Percentiles rank a stretch among this genome's conserved stretches.
Evolutionary conservation across 2,329 filamentous ascomycete genomes (phyloP).

Genomic region (Hypoxylon sp.): DNA sequence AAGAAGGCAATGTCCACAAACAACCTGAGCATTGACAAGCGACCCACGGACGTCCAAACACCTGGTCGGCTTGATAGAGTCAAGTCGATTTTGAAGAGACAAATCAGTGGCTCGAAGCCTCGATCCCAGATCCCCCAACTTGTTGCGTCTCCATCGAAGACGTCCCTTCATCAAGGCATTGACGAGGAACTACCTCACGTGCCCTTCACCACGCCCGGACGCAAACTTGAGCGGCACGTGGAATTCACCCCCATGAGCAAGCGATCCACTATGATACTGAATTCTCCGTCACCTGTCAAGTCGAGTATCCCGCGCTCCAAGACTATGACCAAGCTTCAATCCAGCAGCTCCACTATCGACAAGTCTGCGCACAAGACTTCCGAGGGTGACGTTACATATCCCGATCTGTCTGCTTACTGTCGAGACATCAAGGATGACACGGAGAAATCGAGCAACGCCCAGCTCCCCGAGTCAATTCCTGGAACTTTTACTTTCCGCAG

Average conservation of each 20-base stretch:
- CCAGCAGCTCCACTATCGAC: slow-evolving; percentile 56
- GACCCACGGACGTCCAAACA: slow-evolving; percentile 60
- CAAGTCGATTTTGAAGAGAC: slow-evolving; percentile 70
- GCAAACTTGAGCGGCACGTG: slow-evolving; percentile 79
- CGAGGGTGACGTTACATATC: slow-evolving; percentile 64
- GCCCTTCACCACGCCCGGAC: slow-evolving; percentile 76
- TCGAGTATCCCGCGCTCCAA: slow-evolving; percentile 62
- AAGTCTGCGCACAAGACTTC: slow-evolving; percentile 49
- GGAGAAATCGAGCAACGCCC: slow-evolving; percentile 39
- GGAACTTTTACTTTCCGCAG: slow-evolving; percentile 76
- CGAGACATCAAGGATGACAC: slow-evolving; percentile 51
- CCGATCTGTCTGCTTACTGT: slow-evolving; percentile 64
- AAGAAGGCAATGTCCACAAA: slow-evolving; percentile 68
- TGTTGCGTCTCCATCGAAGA: slow-evolving; percentile 59
- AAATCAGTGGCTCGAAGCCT: slow-evolving; percentile 58
- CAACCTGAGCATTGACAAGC: slow-evolving; percentile 56
- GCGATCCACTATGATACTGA: slow-evolving; percentile 60
- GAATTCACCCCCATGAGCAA: slow-evolving; percentile 83
- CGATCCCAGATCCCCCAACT: slow-evolving; percentile 67
- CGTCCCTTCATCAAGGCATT: slow-evolving; percentile 61
- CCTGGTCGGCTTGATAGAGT: slow-evolving; percentile 69
- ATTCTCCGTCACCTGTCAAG: slow-evolving; percentile 72
- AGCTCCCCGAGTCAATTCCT: slow-evolving; percentile 61
- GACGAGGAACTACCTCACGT: slow-evolving; percentile 68
- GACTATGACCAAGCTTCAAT: slow-evolving; percentile 56